Evolutionary conservation across 2,329 filamentous ascomycete genomes (phyloP).

Genomic region (Beauveria rudraprayagi): DNA sequence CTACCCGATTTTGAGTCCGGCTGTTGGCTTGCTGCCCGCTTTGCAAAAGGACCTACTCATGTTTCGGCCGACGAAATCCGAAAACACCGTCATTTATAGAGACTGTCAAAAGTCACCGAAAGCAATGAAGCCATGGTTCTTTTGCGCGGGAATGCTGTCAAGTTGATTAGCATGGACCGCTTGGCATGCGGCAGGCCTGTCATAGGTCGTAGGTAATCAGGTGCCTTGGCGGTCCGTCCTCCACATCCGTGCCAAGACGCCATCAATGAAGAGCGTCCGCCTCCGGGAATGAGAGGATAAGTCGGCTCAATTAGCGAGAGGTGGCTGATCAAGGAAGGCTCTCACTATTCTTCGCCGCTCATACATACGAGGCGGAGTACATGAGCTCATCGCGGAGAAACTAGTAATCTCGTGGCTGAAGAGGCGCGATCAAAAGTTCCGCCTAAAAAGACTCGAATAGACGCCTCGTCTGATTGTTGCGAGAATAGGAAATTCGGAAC

Average conservation of each 20-base stretch:
- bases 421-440: slow-evolving; percentile 4
- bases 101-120: neutral
- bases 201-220: neutral
- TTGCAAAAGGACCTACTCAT: neutral
- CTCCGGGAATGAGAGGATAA: too few species aligned
- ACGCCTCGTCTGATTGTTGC: neutral
- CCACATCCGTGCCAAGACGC: slow-evolving; percentile 4
- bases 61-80: neutral
- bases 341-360: neutral
- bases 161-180: neutral
- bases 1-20: neutral
- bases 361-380: too few species aligned
- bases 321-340: neutral
- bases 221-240: neutral
- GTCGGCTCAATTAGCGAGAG: neutral
- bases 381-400: too few species aligned
- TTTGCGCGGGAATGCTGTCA: neutral
- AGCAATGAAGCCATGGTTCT: neutral
- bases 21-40: neutral
- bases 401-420: neutral
- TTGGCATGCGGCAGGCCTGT: neutral
- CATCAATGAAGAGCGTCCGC: neutral
- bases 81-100: too few species aligned
- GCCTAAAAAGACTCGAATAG: neutral
- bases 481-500: neutral